A percentile compares a stretch with the other conserved stretches of the same genome.
phyloP scores from a whole-genome alignment of 768 basidiomycete species.

The Podaxis carcinomalis region DNA sequence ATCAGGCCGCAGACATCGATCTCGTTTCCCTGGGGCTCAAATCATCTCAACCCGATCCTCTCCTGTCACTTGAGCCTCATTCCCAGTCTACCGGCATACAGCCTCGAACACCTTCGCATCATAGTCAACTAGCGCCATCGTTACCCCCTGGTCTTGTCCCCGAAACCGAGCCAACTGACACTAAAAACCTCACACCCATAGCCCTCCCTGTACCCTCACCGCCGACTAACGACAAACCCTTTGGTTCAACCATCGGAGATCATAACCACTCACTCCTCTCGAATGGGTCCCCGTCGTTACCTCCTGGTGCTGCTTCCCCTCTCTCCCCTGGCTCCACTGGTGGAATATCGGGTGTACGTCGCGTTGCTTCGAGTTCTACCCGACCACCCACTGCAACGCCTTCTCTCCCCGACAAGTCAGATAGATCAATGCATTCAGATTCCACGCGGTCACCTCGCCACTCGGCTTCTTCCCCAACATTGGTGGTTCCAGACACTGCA shows the following conservation, averaged over 20 bases:
- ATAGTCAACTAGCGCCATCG: slow-evolving; percentile 22
- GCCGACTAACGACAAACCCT: neutral
- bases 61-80: slow-evolving; percentile 16
- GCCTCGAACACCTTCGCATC: slow-evolving; percentile 15
- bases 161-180: slow-evolving; percentile 11
- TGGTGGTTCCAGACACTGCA: slow-evolving; percentile 16
- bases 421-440: slow-evolving; percentile 15
- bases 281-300: neutral
- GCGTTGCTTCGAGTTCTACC: slow-evolving; percentile 28
- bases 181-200: slow-evolving; percentile 22
- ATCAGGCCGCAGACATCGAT: slow-evolving; percentile 90
- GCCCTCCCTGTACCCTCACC: slow-evolving; percentile 18
- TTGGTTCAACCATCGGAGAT: neutral
- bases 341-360: slow-evolving; percentile 18
- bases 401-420: neutral
- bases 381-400: slow-evolving; percentile 11
- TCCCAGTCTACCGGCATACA: slow-evolving; percentile 17
- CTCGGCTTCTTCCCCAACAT: slow-evolving; percentile 24
- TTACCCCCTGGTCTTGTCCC: slow-evolving; percentile 25
- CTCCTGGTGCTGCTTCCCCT: neutral
- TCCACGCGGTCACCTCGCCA: slow-evolving; percentile 25
- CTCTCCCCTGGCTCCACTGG: neutral
- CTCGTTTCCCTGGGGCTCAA: slow-evolving; percentile 65
- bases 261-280: neutral
- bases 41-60: slow-evolving; percentile 24